Percentiles rank a stretch among this genome's conserved stretches.
Evolutionary conservation across 2,329 filamentous ascomycete genomes (phyloP).

Genomic region (Rugonectria rugulosa): DNA sequence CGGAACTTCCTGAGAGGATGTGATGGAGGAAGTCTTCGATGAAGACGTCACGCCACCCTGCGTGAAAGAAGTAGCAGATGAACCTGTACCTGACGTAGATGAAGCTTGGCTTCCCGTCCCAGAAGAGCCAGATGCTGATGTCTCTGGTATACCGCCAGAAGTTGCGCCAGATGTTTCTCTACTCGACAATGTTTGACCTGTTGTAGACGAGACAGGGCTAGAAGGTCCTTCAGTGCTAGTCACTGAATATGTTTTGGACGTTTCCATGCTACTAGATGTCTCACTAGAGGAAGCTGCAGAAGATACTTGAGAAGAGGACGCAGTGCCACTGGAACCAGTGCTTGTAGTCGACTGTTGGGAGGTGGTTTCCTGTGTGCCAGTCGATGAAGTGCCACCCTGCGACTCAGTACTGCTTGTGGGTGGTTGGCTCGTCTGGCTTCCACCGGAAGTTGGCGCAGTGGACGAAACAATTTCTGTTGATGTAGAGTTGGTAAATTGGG

Average conservation of each 20-base stretch:
- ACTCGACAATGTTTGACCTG: background rate
- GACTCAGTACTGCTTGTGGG: conserved; percentile 13
- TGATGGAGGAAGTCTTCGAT: conserved; percentile 19
- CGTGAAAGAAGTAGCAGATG: background rate
- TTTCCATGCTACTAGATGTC: too few species aligned
- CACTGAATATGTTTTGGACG: background rate
- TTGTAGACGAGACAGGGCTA: too few species aligned
- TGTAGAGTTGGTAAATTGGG: conserved; percentile 1
- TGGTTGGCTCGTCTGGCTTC: background rate
- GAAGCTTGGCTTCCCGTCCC: background rate
- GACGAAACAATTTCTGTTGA: background rate
- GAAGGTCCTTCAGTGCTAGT: background rate
- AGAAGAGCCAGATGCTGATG: background rate
- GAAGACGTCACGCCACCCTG: background rate
- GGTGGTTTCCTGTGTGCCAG: too few species aligned
- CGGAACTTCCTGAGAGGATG: background rate
- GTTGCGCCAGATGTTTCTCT: background rate
- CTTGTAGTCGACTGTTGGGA: too few species aligned
- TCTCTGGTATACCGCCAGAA: background rate
- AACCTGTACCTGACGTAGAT: background rate
- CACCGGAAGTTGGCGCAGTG: background rate
- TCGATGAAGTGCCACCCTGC: conserved; percentile 9
- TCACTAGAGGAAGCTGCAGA: too few species aligned
- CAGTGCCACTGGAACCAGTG: too few species aligned
- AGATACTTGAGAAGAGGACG: too few species aligned